A percentile compares a stretch with the other conserved stretches of the same genome.
These are phyloP conservation scores for Ceratocystis diversiconidia DNA, from an alignment of 2,329 filamentous ascomycete species.

Conservation along the genomic window DNA sequence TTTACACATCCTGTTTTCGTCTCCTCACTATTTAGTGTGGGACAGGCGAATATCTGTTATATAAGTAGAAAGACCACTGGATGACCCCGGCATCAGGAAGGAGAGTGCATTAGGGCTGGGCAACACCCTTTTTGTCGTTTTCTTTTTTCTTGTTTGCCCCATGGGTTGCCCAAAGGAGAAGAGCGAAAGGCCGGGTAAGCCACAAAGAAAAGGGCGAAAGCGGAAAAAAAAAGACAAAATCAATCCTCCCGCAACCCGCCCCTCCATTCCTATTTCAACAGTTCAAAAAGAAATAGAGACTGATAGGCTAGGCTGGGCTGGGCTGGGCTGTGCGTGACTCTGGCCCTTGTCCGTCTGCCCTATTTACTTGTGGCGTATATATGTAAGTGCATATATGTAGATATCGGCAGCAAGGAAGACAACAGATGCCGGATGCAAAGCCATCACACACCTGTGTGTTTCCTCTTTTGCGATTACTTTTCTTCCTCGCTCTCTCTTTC, in stretches of 20 bases:
- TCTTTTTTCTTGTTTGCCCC: not conserved
- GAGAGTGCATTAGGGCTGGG: not conserved
- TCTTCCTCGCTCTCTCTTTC: not conserved
- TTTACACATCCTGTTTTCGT: not conserved
- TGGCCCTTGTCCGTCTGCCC: not conserved
- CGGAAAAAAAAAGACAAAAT: not conserved
- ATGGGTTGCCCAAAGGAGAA: not conserved
- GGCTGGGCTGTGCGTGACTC: not conserved
- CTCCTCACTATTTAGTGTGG: not conserved
- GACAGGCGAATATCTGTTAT: not conserved
- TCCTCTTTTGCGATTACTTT: not conserved
- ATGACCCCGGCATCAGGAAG: not conserved
- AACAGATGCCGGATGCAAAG: not conserved
- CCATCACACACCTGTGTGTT: not conserved
- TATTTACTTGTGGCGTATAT: not conserved
- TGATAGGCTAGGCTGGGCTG: not conserved
- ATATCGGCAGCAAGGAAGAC: not conserved
- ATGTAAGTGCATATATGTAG: not conserved
- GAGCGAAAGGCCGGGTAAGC: not conserved
- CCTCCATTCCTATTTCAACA: not conserved
- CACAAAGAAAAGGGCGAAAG: not conserved
- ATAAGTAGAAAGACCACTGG: not conserved
- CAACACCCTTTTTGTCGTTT: not conserved
- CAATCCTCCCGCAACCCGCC: conserved; percentile 1
- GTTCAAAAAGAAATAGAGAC: not conserved